phyloP scores from a whole-genome alignment of 352 stramenopile species.

The Globisporangium carolinianum region DNA sequence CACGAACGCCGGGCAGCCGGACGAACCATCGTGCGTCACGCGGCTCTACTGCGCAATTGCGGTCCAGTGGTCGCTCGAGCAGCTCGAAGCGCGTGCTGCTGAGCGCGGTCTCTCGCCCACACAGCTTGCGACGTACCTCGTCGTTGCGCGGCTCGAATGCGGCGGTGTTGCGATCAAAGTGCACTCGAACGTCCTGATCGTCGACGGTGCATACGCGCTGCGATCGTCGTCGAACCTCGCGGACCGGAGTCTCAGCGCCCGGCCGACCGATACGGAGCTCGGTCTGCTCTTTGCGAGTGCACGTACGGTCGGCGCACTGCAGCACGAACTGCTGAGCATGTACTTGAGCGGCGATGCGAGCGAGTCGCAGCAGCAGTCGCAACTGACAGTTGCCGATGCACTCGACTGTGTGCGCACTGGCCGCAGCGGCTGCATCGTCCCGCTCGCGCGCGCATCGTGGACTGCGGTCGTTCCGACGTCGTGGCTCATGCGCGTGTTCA shows the following conservation, averaged over 20 bases:
- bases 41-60: conserved; percentile 74
- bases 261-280: conserved; percentile 66
- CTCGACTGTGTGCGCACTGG: conserved; percentile 16
- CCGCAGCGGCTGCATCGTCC: conserved; percentile 38
- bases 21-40: conserved; percentile 67
- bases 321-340: conserved; percentile 66
- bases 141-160: conserved; percentile 41
- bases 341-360: conserved; percentile 34
- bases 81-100: conserved; percentile 46
- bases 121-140: conserved; percentile 33
- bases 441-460: conserved; percentile 47
- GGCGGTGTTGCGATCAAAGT: conserved; percentile 59
- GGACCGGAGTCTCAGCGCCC: conserved; percentile 61
- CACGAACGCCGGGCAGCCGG: conserved; percentile 70
- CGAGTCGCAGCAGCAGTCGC: conserved; percentile 17
- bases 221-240: conserved; percentile 71
- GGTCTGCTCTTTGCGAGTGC: conserved; percentile 48
- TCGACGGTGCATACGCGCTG: conserved; percentile 59
- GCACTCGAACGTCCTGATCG: conserved; percentile 77
- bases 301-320: conserved; percentile 26
- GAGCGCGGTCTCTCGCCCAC: conserved; percentile 32
- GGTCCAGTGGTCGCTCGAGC: conserved; percentile 72
- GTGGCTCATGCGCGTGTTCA: conserved; percentile 79
- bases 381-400: conserved; percentile 11
- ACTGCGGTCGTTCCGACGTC: conserved; percentile 55